These are phyloP conservation scores for Irpex sp. DNA, from an alignment of 1,284 basidiomycete species.

Conservation along the genomic window DNA sequence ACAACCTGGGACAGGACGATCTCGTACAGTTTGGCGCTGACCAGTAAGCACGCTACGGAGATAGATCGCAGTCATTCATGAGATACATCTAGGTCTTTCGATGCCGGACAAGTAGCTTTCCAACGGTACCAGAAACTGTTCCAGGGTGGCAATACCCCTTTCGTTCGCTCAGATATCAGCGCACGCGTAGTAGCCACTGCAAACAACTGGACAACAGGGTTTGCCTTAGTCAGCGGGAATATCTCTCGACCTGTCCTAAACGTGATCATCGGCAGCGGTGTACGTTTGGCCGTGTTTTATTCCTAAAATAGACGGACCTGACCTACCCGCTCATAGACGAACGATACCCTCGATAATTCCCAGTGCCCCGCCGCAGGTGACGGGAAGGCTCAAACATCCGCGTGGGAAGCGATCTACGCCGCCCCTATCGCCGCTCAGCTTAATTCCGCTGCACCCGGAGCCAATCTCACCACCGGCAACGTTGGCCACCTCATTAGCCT, in stretches of 20 bases:
- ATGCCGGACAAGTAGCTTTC: constrained; percentile 46
- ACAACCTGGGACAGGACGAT: constrained; percentile 55
- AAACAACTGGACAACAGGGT: constrained; percentile 68
- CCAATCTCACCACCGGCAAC: constrained; percentile 57
- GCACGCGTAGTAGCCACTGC: constrained; percentile 67
- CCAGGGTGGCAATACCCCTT: constrained; percentile 44
- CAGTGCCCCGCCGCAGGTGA: constrained; percentile 62
- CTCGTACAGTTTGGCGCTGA: constrained; percentile 68
- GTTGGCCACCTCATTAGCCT: constrained; percentile 63
- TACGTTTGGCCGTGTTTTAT: not conserved
- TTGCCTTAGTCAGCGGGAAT: constrained; percentile 32
- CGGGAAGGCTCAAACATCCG: constrained; percentile 38
- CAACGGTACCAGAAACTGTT: constrained; percentile 50
- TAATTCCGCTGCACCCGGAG: constrained; percentile 58
- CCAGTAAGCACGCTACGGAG: constrained; percentile 42
- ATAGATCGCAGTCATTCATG: not conserved
- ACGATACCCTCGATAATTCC: constrained; percentile 72
- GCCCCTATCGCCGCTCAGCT: constrained; percentile 58
- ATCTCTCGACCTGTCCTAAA: constrained; percentile 37
- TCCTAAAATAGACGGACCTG: not conserved
- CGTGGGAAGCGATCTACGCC: constrained; percentile 56
- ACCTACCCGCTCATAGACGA: constrained; percentile 44
- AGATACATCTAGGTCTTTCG: constrained; percentile 41
- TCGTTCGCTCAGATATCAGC: constrained; percentile 62
- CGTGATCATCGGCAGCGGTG: constrained; percentile 38